A percentile compares a stretch with the other conserved stretches of the same genome.
These are phyloP conservation scores for Ramalina intermedia DNA, from an alignment of 495 filamentous ascomycete genomes.

Conservation along the genomic window DNA sequence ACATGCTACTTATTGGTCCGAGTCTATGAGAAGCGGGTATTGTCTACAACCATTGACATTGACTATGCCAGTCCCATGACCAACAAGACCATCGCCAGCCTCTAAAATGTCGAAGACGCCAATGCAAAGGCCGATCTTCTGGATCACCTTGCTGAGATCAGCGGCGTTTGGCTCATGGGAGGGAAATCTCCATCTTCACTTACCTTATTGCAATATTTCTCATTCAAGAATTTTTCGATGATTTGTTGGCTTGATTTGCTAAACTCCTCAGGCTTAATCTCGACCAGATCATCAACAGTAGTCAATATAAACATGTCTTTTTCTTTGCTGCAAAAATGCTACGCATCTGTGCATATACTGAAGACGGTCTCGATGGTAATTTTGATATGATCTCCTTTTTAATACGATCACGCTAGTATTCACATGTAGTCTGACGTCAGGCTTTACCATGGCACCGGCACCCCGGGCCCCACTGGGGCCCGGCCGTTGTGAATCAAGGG, in stretches of 20 bases:
- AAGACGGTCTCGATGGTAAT: too few species aligned
- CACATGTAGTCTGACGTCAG: too few species aligned
- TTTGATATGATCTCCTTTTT: too few species aligned
- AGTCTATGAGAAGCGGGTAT: neutral
- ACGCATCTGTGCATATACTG: too few species aligned
- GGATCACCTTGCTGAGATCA: conserved; percentile 34
- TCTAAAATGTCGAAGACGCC: conserved; percentile 76
- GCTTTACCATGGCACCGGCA: too few species aligned
- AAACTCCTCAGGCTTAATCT: conserved; percentile 79
- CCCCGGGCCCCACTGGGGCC: too few species aligned
- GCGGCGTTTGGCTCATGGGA: neutral
- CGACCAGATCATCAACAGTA: conserved; percentile 77
- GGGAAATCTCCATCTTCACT: conserved; percentile 1
- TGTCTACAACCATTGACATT: conserved; percentile 69
- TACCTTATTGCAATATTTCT: conserved; percentile 89
- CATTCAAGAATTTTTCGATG: conserved; percentile 87
- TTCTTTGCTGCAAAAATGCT: too few species aligned
- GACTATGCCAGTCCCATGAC: conserved; percentile 74
- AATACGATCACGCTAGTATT: too few species aligned
- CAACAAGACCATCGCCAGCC: conserved; percentile 82
- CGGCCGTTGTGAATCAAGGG: too few species aligned
- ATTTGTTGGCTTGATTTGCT: conserved; percentile 59
- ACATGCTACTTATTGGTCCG: neutral
- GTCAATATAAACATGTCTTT: conserved; percentile 18
- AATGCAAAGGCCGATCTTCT: conserved; percentile 82